Base-by-base conservation (phyloP, 108 stramenopile species). In the Chaetoceros tenuissimus region DNA sequence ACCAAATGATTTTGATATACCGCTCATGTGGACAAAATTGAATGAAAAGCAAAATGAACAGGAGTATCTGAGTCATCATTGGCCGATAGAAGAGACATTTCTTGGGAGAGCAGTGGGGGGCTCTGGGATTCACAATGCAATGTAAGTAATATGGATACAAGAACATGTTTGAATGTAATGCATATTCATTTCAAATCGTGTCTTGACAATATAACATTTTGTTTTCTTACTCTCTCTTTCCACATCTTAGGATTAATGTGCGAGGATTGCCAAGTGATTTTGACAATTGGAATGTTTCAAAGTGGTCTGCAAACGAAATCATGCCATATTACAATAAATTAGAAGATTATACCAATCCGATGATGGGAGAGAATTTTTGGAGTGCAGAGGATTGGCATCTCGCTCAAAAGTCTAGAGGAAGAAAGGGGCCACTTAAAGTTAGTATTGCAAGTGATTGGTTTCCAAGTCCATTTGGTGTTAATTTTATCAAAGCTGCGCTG, bases 111-210 rank as follows among this genome's bases (percentile, higher is more conserved):
- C 44, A 17, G 26, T 66, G 29, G 64, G 64, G n/a, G 64, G 64
- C 13, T 49, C 29, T 18, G 64, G 64, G 25, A 26, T 66, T 34
- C 47, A 51, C 49, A 66, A 66, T 51, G 64, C 64, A 19, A 66
- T 66, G 64, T 40, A 40, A 40, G 34, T 40, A 40, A 13, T 40
- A 10, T n/a, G n/a, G n/a, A n/a, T n/a, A n/a, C n/a, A n/a, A n/a
- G n/a, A n/a, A n/a, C n/a, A n/a, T n/a, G n/a, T n/a, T n/a, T n/a
- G n/a, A n/a, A n/a, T n/a, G n/a, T n/a, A n/a, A n/a, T n/a, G n/a
- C n/a, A n/a, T n/a, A n/a, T n/a, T n/a, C n/a, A n/a, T n/a, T n/a
- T n/a, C n/a, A n/a, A n/a, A n/a, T n/a, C n/a, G n/a, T n/a, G n/a
- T n/a, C n/a, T n/a, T n/a, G n/a, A n/a, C n/a, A n/a, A n/a, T n/a